A percentile compares a stretch with the other conserved stretches of the same genome.
These are phyloP conservation scores for Crithidia expoeki DNA, from an alignment of 208 protist genomes.

Conservation along the genomic window DNA sequence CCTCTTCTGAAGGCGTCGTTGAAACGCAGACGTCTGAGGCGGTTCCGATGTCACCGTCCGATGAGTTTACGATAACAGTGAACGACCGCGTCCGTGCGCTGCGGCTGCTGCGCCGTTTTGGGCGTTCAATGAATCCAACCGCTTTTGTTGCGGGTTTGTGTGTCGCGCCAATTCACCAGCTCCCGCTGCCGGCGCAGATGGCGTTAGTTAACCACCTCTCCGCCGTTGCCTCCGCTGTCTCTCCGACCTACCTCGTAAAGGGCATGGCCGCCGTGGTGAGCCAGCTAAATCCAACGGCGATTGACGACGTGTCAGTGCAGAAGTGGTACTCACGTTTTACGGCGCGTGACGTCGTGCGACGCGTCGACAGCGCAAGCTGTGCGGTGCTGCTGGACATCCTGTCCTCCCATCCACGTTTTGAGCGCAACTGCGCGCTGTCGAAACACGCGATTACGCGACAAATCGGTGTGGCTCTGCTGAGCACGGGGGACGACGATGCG, in stretches of 20 bases:
- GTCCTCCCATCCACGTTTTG: conserved; percentile 31
- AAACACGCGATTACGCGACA: conserved; percentile 39
- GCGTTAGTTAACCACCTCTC: conserved; percentile 70
- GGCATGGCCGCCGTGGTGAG: conserved; percentile 48
- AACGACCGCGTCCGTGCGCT: conserved; percentile 36
- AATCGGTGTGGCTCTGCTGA: conserved; percentile 34
- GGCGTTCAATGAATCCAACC: conserved; percentile 43
- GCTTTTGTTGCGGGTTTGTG: conserved; percentile 77
- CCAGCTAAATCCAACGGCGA: conserved; percentile 17
- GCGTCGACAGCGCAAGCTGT: conserved; percentile 47
- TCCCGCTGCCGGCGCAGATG: conserved; percentile 53
- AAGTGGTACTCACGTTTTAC: conserved; percentile 81
- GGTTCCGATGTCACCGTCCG: not conserved
- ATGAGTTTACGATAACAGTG: conserved; percentile 16
- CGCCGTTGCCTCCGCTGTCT: conserved; percentile 52
- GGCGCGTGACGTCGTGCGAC: conserved; percentile 54
- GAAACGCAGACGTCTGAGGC: not conserved
- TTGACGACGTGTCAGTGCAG: conserved; percentile 74
- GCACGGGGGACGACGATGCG: conserved; percentile 10
- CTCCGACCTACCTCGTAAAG: conserved; percentile 49
- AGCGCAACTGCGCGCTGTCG: conserved; percentile 43
- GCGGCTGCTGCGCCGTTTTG: conserved; percentile 58
- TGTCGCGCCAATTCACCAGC: conserved; percentile 41
- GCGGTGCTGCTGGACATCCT: conserved; percentile 57
- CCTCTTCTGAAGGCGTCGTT: not conserved